Evolutionary conservation across 2,329 filamentous ascomycete species (phyloP).

Genomic region (Aspergillus novoparasiticus): DNA sequence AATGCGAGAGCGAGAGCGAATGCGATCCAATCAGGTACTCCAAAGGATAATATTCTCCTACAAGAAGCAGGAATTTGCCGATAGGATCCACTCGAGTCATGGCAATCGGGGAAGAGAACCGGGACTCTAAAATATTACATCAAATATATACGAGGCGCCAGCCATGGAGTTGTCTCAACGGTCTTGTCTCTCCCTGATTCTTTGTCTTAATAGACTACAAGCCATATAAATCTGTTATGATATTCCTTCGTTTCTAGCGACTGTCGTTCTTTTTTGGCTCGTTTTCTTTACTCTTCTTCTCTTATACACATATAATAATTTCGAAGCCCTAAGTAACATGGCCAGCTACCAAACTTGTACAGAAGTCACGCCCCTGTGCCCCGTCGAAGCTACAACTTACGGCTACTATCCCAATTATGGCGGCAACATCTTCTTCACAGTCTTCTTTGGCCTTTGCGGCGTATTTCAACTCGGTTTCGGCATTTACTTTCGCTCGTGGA

Average conservation of each 20-base stretch:
- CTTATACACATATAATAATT: neutral
- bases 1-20: slow-evolving; percentile 30
- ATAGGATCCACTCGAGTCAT: neutral
- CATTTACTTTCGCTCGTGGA: slow-evolving; percentile 57
- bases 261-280: neutral
- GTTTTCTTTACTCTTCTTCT: neutral
- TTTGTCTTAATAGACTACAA: neutral
- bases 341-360: slow-evolving; percentile 33
- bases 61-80: neutral
- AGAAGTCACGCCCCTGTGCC: slow-evolving; percentile 43
- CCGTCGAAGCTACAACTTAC: slow-evolving; percentile 53
- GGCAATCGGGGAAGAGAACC: neutral
- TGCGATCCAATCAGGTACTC: slow-evolving; percentile 15
- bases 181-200: neutral
- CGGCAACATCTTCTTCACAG: slow-evolving; percentile 56
- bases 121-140: slow-evolving; percentile 12
- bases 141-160: neutral
- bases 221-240: neutral
- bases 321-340: slow-evolving; percentile 9
- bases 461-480: slow-evolving; percentile 54
- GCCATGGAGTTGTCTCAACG: neutral
- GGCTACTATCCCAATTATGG: slow-evolving; percentile 56
- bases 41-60: neutral
- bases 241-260: neutral
- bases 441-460: slow-evolving; percentile 54